Conservation (phyloP, 306 rosid species). For the Gynostemma pentaphyllum region DNA sequence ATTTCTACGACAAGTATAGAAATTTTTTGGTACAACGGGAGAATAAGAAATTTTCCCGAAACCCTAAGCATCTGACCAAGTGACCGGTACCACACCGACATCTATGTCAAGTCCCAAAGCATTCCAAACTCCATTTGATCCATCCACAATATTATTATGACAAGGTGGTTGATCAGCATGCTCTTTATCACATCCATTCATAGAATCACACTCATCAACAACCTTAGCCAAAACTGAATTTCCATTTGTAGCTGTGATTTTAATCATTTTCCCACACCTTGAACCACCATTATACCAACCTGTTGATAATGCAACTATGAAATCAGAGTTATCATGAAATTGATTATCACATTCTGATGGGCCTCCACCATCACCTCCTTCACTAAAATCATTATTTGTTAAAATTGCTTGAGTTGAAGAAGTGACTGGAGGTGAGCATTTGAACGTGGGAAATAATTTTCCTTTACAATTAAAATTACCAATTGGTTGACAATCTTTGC, state of each 20-base stretch:
- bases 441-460: background rate
- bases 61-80: background rate
- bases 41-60: too few relatives aligned
- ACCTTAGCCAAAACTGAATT: too few relatives aligned
- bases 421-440: background rate
- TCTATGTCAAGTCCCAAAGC: background rate
- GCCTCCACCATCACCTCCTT: background rate
- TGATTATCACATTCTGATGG: background rate
- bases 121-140: background rate
- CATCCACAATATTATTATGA: background rate
- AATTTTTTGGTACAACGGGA: too few relatives aligned
- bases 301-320: background rate
- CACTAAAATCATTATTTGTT: background rate
- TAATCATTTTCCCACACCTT: too few relatives aligned
- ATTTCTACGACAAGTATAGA: too few relatives aligned
- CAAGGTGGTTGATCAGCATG: background rate
- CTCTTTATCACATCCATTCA: background rate
- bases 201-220: too few relatives aligned
- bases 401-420: background rate
- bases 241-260: too few relatives aligned
- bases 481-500: too few relatives aligned
- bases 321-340: background rate
- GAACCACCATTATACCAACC: too few relatives aligned
- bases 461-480: too few relatives aligned
- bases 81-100: background rate